Evolutionary conservation across 2,329 filamentous ascomycete genomes (phyloP), one percentile per base, ranked within the genome.

Genomic region (Lecanoromycetidae sp.): DNA sequence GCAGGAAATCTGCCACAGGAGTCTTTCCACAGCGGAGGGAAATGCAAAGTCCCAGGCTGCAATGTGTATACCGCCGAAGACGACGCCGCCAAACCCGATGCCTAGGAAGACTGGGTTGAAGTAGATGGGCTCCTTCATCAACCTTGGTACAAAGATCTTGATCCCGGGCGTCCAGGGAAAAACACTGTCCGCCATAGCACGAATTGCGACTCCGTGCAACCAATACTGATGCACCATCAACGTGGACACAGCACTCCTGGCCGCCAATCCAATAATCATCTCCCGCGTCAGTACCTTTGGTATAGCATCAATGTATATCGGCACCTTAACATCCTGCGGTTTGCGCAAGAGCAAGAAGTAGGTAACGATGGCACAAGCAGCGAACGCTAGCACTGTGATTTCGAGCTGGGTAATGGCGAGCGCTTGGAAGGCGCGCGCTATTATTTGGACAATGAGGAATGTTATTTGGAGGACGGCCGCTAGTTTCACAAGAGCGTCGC

Each of bases 1-100:
- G 30, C 39, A 51, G 10, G 49, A 42, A 7, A 51, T 35, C 9
- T 49, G 44, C 54, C 55, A 57, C 4, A 57, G 34, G 10, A 50
- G n/a, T 15, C 44, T 50, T 37, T 60, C 58, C n/a, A 46, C 42
- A 5, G 35, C 10, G 15, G 56, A 57, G 12, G 57, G 56, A 40
- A 59, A 58, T 12, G 44, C 38, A 23, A 57, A 57, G 38, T 58
- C 55, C 58, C 58, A 60, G 5, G 56, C 57, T 7, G 52, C 32
- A 22, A 50, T 52, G 35, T 60, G 58, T 7, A 57, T 37, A 9
- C 42, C 48, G 23, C 53, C 55, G 35, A 56, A 57, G 27, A 54
- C 43, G 7, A 40, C n/a, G 12, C 46, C 48, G 29, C 48, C 46
- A 9, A 52, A n/a, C 3, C 32, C 44, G 29, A 46, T 34, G n/a